These are phyloP conservation scores for Acrodontium crateriforme DNA, from an alignment of 2,329 filamentous ascomycete genomes.

Conservation along the genomic window DNA sequence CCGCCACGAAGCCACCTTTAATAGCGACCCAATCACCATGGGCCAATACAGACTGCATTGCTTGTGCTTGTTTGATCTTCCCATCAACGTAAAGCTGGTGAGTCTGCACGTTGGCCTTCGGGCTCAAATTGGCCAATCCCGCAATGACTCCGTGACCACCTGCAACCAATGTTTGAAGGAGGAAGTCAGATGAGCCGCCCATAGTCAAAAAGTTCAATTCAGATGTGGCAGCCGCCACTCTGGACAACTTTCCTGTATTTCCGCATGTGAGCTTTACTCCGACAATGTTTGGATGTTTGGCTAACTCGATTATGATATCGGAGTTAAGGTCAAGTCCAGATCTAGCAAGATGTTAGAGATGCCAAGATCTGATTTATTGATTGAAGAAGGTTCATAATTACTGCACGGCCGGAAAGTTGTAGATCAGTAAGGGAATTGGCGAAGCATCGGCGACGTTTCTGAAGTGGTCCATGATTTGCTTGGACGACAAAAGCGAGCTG, in stretches of 20 bases:
- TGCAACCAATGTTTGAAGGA: constrained; percentile 53
- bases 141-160: constrained; percentile 60
- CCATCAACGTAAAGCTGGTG: constrained; percentile 47
- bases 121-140: constrained; percentile 57
- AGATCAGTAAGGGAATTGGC: constrained; percentile 53
- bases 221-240: constrained; percentile 41
- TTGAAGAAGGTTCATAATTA: no score
- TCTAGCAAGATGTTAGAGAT: no score
- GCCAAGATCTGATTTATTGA: no score
- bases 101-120: constrained; percentile 50
- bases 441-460: constrained; percentile 47
- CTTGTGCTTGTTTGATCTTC: constrained; percentile 44
- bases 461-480: constrained; percentile 51
- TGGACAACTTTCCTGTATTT: constrained; percentile 54
- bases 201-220: constrained; percentile 50
- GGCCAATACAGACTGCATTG: constrained; percentile 51
- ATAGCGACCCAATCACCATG: constrained; percentile 57
- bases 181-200: constrained; percentile 62
- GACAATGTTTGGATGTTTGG: constrained; percentile 51
- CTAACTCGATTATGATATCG: constrained; percentile 45
- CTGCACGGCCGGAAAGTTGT: constrained; percentile 55
- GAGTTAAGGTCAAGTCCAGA: constrained; percentile 51
- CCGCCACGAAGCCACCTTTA: constrained; percentile 53
- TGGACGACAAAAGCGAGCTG: constrained; percentile 48
- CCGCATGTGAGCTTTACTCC: constrained; percentile 58